A percentile compares a stretch with the other conserved stretches of the same genome.
These are phyloP conservation scores for Chlorokybus atmophyticus DNA, from an alignment of 139 green algal genomes.

Conservation along the genomic window DNA sequence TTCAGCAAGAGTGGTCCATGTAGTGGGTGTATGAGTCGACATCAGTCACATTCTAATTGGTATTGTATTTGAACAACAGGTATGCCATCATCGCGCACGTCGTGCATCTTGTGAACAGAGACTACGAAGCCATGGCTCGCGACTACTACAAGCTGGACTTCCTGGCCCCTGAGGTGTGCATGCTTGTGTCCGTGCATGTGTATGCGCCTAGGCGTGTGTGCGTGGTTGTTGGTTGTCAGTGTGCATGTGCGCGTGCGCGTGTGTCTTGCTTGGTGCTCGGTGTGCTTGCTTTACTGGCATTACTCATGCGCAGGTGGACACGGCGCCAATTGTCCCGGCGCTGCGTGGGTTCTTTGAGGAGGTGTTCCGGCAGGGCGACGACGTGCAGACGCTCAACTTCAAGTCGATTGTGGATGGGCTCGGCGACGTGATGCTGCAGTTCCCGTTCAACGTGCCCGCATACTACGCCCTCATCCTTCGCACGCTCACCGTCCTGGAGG, in stretches of 20 bases:
- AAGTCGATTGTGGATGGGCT: slow-evolving; percentile 88
- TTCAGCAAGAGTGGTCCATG: too few species aligned
- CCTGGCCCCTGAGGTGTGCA: slow-evolving; percentile 38
- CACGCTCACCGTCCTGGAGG: slow-evolving; percentile 88
- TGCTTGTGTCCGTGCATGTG: too few species aligned
- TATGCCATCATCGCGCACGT: slow-evolving; percentile 92
- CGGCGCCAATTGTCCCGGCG: slow-evolving; percentile 81
- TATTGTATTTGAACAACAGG: too few species aligned
- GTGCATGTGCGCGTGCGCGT: too few species aligned
- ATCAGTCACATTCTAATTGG: too few species aligned
- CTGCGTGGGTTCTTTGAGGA: slow-evolving; percentile 90
- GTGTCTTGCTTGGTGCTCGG: too few species aligned
- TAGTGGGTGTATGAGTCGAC: too few species aligned
- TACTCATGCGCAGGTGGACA: slow-evolving; percentile 86
- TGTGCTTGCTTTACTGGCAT: too few species aligned
- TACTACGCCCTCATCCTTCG: slow-evolving; percentile 96
- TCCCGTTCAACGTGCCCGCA: slow-evolving; percentile 64
- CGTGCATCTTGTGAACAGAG: slow-evolving; percentile 89
- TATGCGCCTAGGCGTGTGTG: too few species aligned
- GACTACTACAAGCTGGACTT: slow-evolving; percentile 91
- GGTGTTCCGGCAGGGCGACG: slow-evolving; percentile 45
- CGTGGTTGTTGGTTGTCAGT: too few species aligned
- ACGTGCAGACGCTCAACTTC: slow-evolving; percentile 82
- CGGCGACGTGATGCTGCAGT: slow-evolving; percentile 83
- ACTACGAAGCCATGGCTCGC: slow-evolving; percentile 66